Evolutionary conservation across 1,284 basidiomycete genomes (phyloP), one percentile per base, ranked within the genome.

Genomic region (Cryptococcus deneoformans): DNA sequence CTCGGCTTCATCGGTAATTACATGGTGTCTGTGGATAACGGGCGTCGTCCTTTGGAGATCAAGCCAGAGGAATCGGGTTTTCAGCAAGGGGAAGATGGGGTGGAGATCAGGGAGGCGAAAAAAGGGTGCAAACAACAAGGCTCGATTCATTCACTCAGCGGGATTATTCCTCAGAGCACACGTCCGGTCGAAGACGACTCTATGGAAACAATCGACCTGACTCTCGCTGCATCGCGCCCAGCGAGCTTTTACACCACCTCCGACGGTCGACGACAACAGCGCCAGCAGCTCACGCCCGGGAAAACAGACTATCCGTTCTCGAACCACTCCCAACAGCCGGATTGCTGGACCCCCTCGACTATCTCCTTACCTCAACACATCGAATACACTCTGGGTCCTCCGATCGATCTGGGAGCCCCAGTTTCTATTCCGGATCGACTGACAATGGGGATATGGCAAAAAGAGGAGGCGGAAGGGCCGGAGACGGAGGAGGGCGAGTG

Each of bases 321-420:
- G 62, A 63, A 42, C 56, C 62, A 51, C 51, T 63, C 42, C 58
- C 59, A 7, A 60, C 58, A 39, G 53, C 62, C 50, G 56, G 58
- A 46, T 40, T 60, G 53, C 49, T 58, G 51, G 62, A 63, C 51
- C 62, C 62, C 47, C 62, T 63, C 57, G 62, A 57, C 53, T 44
- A 44, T 20, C 20, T 20, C 51, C 43, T 57, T 54, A 46, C 50
- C 56, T 36, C 55, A 49, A 46, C 51, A 36, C 8, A 38, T 49
- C 51, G 46, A 46, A 43, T 36, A 46, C 9, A 47, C 14, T 39
- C 57, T 29, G n/a, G 29, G 45, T 24, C 12, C 46, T 9, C 46
- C 46, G 20, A 36, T 29, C 29, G 42, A 50, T 29, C 34, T 34
- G 10, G 9, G 3, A 50, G 40, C 9, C 16, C 36, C 43, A 50